These are phyloP conservation scores for Camellia lanceoleosa DNA, from an alignment of 148 eudicot genomes.

Conservation along the genomic window DNA sequence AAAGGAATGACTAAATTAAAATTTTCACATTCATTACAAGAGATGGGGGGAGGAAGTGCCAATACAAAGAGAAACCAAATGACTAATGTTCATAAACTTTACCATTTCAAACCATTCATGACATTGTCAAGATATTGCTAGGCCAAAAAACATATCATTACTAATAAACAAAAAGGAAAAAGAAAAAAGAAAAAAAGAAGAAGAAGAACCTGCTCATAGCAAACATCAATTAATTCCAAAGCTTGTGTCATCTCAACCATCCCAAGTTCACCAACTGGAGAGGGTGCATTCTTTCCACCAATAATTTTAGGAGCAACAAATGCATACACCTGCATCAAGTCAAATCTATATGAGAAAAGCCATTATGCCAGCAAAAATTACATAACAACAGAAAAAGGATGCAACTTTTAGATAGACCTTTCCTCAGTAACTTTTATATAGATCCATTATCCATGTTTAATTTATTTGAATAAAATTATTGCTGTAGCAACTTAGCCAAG, in stretches of 20 bases:
- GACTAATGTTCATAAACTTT: not conserved
- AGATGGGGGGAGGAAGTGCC: no score
- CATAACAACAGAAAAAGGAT: not conserved
- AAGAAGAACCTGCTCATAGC: conserved; percentile 75
- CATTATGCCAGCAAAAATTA: conserved; percentile 3
- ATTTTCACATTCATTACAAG: no score
- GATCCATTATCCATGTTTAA: not conserved
- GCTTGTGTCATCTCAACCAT: conserved; percentile 99
- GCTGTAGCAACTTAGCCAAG: not conserved
- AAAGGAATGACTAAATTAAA: no score
- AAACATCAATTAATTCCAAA: conserved; percentile 67
- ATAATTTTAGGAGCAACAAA: conserved; percentile 97
- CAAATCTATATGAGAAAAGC: not conserved
- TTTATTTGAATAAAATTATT: not conserved
- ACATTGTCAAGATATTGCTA: not conserved
- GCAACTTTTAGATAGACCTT: not conserved
- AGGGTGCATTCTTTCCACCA: conserved; percentile 92
- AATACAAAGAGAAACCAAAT: not conserved
- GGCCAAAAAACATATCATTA: not conserved
- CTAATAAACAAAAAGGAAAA: not conserved
- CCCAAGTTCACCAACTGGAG: conserved; percentile 98
- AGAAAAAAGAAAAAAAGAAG: not conserved
- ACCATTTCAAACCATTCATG: not conserved
- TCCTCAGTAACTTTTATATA: not conserved
- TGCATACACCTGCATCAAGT: conserved; percentile 63